Conservation (phyloP, 1,139 yeast species). For the Lodderomyces oxycetoniae region DNA sequence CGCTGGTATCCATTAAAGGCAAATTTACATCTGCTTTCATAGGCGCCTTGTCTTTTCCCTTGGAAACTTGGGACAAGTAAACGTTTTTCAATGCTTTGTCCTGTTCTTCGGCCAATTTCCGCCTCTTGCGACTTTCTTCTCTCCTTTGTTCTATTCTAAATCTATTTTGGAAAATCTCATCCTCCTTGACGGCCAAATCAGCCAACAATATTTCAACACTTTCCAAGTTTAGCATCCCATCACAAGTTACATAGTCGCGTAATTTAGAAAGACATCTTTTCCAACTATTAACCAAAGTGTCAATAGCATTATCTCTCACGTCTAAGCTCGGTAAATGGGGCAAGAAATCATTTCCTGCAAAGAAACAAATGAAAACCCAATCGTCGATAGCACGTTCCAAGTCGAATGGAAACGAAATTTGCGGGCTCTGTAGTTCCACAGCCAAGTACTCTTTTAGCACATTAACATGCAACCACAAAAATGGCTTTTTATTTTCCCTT, state of each 20-base stretch:
- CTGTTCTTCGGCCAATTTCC: slow-evolving; percentile 45
- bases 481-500: slow-evolving; percentile 72
- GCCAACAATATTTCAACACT: slow-evolving; percentile 71
- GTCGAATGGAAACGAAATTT: slow-evolving; percentile 71
- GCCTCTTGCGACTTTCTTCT: slow-evolving; percentile 58
- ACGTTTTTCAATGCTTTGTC: slow-evolving; percentile 32
- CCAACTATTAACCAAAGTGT: slow-evolving; percentile 77
- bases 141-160: slow-evolving; percentile 65
- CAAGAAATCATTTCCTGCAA: slow-evolving; percentile 96
- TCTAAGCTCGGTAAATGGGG: slow-evolving; percentile 95
- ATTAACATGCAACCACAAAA: slow-evolving; percentile 88
- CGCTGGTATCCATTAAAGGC: slow-evolving; percentile 71
- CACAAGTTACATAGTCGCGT: slow-evolving; percentile 81
- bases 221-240: slow-evolving; percentile 72
- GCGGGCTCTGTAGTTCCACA: slow-evolving; percentile 71
- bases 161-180: slow-evolving; percentile 67
- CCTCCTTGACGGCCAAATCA: slow-evolving; percentile 69
- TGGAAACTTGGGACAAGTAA: slow-evolving; percentile 39
- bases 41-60: slow-evolving; percentile 76
- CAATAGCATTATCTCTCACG: slow-evolving; percentile 92
- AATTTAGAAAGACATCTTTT: slow-evolving; percentile 61
- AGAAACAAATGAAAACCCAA: slow-evolving; percentile 98
- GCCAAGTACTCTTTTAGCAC: slow-evolving; percentile 84
- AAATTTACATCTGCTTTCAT: slow-evolving; percentile 64
- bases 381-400: slow-evolving; percentile 95